phyloP scores from a whole-genome alignment of 306 rosid genomes.

The Sphenostylis stenocarpa region DNA sequence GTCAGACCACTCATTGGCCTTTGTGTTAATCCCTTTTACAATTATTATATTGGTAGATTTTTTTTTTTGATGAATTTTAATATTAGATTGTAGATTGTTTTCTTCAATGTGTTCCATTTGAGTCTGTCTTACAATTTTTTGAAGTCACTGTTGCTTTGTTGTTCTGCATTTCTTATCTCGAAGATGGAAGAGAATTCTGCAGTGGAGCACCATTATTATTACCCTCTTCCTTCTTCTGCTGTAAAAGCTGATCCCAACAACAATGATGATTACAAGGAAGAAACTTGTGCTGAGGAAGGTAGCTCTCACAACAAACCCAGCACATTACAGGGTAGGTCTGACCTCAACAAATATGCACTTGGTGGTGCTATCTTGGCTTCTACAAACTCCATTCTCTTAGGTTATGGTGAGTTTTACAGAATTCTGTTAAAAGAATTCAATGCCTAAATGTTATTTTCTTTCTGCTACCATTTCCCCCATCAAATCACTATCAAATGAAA shows the following conservation, averaged over 20 bases:
- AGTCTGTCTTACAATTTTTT: neutral
- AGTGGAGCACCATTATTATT: conserved; percentile 3
- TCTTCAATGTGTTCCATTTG: neutral
- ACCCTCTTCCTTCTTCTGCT: conserved; percentile 42
- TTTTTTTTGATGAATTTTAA: neutral
- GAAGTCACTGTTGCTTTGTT: neutral
- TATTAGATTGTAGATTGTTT: neutral
- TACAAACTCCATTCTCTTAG: conserved; percentile 73
- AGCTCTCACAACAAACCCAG: neutral
- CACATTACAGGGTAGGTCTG: neutral
- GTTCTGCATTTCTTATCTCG: conserved; percentile 22
- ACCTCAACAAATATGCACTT: conserved; percentile 66
- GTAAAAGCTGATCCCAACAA: conserved; percentile 8
- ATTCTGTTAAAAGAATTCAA: neutral
- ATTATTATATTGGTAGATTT: neutral
- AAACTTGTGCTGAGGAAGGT: neutral
- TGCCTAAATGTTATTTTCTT: neutral
- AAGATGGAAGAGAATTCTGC: conserved; percentile 20
- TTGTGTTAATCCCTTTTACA: neutral
- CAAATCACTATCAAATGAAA: neutral
- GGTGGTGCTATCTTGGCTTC: conserved; percentile 76
- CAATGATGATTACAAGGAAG: neutral
- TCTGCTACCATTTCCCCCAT: neutral
- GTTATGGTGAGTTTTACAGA: conserved; percentile 57
- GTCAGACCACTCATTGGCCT: neutral